A percentile compares a stretch with the other conserved stretches of the same genome.
Conservation (phyloP, 352 stramenopile genomes). For the Phytophthora europaea region DNA sequence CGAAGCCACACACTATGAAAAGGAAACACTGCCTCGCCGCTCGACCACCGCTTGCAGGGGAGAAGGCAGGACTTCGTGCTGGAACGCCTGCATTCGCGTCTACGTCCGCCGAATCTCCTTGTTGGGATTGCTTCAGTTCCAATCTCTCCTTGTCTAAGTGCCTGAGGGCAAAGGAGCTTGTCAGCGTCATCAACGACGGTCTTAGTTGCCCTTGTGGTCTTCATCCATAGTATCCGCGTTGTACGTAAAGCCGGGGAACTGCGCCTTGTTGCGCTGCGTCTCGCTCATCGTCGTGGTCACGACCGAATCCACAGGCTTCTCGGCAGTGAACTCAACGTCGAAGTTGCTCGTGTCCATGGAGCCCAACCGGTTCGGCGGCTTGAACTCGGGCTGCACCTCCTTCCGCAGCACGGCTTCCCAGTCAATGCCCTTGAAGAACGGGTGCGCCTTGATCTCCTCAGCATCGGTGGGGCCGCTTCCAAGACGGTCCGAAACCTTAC, state of each 20-base stretch:
- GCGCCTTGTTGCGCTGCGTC: slow-evolving; percentile 91
- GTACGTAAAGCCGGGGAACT: slow-evolving; percentile 93
- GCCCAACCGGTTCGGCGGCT: slow-evolving; percentile 88
- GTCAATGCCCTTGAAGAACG: slow-evolving; percentile 95
- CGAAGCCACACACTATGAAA: slow-evolving; percentile 42
- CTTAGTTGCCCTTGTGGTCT: slow-evolving; percentile 87
- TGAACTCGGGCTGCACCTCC: slow-evolving; percentile 93
- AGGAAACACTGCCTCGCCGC: slow-evolving; percentile 34
- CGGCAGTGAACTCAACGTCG: slow-evolving; percentile 94
- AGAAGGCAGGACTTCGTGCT: slow-evolving; percentile 18
- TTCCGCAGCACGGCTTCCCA: slow-evolving; percentile 92
- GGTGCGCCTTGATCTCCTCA: slow-evolving; percentile 94
- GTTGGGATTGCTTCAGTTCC: slow-evolving; percentile 34
- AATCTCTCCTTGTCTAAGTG: slow-evolving; percentile 47
- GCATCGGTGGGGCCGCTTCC: slow-evolving; percentile 88
- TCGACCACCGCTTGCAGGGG: slow-evolving; percentile 28
- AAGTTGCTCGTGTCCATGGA: slow-evolving; percentile 96
- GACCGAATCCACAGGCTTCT: slow-evolving; percentile 92
- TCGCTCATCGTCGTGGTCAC: slow-evolving; percentile 93
- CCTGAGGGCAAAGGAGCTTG: slow-evolving; percentile 31
- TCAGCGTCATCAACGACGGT: slow-evolving; percentile 15
- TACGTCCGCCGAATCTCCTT: slow-evolving; percentile 32
- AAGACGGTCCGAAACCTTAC: slow-evolving; percentile 90
- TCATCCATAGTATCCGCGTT: slow-evolving; percentile 91
- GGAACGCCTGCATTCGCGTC: slow-evolving; percentile 16